Evolutionary conservation across 2,329 filamentous ascomycete species (phyloP), one percentile per base, ranked within the genome.

Genomic region (Colletotrichum trifolii): DNA sequence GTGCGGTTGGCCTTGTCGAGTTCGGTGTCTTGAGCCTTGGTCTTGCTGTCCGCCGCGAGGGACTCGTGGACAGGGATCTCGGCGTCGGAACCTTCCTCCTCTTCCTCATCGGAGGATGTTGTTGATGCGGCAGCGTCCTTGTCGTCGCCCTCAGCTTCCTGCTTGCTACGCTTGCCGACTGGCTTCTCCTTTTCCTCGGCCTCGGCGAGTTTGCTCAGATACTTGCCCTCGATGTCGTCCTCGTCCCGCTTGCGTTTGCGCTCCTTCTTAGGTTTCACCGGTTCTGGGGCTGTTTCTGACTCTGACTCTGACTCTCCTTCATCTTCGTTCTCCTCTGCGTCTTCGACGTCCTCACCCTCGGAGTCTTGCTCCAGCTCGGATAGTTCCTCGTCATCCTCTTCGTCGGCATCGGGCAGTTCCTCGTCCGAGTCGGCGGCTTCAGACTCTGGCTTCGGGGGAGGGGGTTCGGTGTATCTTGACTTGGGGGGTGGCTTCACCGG

Each of bases 1-100:
- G 96, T 99, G 61, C 96, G 91, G 63, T 87, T 87, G 8, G 95
- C 92, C 81, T 97, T 97, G 63, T 96, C 92, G 2, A 96, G 72
- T 69, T 96, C 92, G 25, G 82, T 71, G 25, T 80, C 78, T 55
- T 76, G 53, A 70, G 65, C 79, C 64, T 70, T 80, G 50, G 71
- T 81, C 76, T 83, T 88, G 78, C 81, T 85, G 75, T 79, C 78
- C 58, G 79, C 82, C 69, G 75, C 77, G 43, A 87, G 81, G 60
- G 84, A 87, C 73, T 89, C 89, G 71, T 91, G 88, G 45, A 86
- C 78, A 4, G 83, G 82, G 8, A 78, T 79, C 4, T 79, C 74
- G 3, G 75, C 75, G 10, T 74, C 73, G 8, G 25, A 25, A 4
- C 77, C 74, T 75, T 83, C 81, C 75, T 74, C 47, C 10, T 54